These are phyloP conservation scores for Raddia guianensis DNA, from an alignment of 176 grass and related monocot species.

Conservation along the genomic window DNA sequence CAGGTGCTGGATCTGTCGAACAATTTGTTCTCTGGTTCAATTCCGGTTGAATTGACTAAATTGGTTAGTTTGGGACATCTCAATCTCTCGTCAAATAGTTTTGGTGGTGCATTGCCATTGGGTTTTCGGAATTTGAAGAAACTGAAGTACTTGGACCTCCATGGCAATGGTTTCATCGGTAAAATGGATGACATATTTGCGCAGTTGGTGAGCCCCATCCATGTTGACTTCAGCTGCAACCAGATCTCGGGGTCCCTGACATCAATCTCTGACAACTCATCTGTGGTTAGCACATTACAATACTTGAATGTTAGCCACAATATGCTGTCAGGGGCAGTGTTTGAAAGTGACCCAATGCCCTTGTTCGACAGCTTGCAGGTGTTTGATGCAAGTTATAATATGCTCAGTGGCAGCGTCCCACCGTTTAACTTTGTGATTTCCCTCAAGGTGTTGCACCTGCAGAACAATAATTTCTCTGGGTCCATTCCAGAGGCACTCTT, in stretches of 20 bases:
- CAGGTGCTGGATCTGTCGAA: slow-evolving; percentile 66
- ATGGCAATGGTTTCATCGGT: slow-evolving; percentile 56
- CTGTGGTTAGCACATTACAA: slow-evolving; percentile 50
- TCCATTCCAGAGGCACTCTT: slow-evolving; percentile 84
- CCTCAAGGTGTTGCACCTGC: slow-evolving; percentile 69
- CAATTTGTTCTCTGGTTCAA: slow-evolving; percentile 57
- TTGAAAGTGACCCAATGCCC: slow-evolving; percentile 67
- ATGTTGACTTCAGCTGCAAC: slow-evolving; percentile 88
- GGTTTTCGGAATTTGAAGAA: slow-evolving; percentile 64
- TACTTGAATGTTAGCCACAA: slow-evolving; percentile 89
- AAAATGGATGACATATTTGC: slow-evolving; percentile 65
- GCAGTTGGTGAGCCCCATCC: slow-evolving; percentile 55
- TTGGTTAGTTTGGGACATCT: slow-evolving; percentile 54
- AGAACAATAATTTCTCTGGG: slow-evolving; percentile 75
- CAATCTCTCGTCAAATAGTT: slow-evolving; percentile 75
- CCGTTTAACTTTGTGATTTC: slow-evolving; percentile 84
- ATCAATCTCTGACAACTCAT: slow-evolving; percentile 71
- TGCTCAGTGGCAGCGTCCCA: slow-evolving; percentile 70
- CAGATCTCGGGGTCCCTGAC: slow-evolving; percentile 63
- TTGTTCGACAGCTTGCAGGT: slow-evolving; percentile 81
- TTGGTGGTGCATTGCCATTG: slow-evolving; percentile 53
- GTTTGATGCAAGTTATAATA: slow-evolving; percentile 90
- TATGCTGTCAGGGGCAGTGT: slow-evolving; percentile 66
- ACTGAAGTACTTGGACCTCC: slow-evolving; percentile 74
- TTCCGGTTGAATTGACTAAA: slow-evolving; percentile 57